Conservation (phyloP, 1,139 yeast species). For the Hanseniaspora sp. region DNA sequence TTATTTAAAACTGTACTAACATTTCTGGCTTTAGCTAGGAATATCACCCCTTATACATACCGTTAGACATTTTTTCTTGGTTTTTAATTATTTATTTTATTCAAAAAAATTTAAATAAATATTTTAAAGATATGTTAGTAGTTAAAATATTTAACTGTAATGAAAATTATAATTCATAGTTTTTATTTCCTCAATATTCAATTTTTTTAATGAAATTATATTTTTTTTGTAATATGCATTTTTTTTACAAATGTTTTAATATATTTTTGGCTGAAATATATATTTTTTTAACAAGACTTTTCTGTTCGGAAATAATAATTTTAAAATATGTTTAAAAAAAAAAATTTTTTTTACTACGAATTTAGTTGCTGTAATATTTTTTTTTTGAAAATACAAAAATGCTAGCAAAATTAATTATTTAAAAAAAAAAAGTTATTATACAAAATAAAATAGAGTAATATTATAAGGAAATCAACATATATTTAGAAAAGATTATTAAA, state of each 20-base stretch:
- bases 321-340: too few relatives aligned
- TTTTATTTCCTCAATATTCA: too few relatives aligned
- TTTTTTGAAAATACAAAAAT: neutral
- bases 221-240: too few relatives aligned
- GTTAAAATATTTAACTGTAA: too few relatives aligned
- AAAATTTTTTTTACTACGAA: neutral
- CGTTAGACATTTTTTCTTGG: slow-evolving; percentile 31
- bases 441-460: too few relatives aligned
- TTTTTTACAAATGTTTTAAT: too few relatives aligned
- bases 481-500: neutral
- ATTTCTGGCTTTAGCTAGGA: slow-evolving; percentile 30
- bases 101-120: too few relatives aligned
- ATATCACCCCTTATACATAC: slow-evolving; percentile 32
- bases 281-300: neutral
- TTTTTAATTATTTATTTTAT: slow-evolving; percentile 14
- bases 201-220: too few relatives aligned
- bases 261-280: neutral
- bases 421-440: too few relatives aligned
- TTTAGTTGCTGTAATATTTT: neutral
- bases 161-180: too few relatives aligned
- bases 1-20: slow-evolving; percentile 4
- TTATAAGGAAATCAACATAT: too few relatives aligned
- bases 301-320: neutral
- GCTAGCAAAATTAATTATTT: neutral
- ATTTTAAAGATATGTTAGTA: too few relatives aligned